Evolutionary conservation across 1,139 yeast species (phyloP), one percentile per base, ranked within the genome.

Genomic region (Saccharomyces hybrid): DNA sequence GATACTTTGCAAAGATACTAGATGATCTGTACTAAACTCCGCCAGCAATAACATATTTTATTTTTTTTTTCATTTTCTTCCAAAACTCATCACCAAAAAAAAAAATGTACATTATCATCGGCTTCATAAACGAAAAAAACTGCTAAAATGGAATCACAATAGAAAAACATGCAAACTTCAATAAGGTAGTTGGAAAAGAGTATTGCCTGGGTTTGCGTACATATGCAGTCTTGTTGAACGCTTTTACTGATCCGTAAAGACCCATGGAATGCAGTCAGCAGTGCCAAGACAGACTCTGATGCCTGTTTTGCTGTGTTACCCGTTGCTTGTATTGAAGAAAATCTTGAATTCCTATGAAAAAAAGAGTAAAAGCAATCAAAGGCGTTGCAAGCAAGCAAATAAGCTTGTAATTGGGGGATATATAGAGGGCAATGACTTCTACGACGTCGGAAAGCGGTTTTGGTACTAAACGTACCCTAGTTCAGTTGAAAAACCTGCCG

Each of bases 71-170:
- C 47, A 46, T 25, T 26, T 23, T n/a, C 28, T n/a, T 46, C 29
- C 19, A 46, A 28, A 46, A 48, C 26, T 23, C 31, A 48, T 27
- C 26, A 48, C 31, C 31, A 48, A 48, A 48, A 48, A 34, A 32
- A 32, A 49, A 38, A 5, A 19, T 19, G 23, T 19, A 19, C 9
- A 38, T 19, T 25, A 26, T 11, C 28, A 26, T 14, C 28, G 31
- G 31, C 28, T 13, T 27, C 28, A 49, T 23, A 19, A 49, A 32
- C 26, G 31, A 49, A 49, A 49, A 49, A 49, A 34, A 32, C 16
- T 7, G 26, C 9, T 31, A 19, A 49, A 49, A 34, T 9, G 26
- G 13, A 26, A 28, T 9, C 13, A 25, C 16, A 46, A 46, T 27
- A 27, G 32, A 46, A 46, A 26, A 27, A 46, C 13, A 5, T 14